Conservation (phyloP, 768 basidiomycete genomes). For the Trametes meyenii region DNA sequence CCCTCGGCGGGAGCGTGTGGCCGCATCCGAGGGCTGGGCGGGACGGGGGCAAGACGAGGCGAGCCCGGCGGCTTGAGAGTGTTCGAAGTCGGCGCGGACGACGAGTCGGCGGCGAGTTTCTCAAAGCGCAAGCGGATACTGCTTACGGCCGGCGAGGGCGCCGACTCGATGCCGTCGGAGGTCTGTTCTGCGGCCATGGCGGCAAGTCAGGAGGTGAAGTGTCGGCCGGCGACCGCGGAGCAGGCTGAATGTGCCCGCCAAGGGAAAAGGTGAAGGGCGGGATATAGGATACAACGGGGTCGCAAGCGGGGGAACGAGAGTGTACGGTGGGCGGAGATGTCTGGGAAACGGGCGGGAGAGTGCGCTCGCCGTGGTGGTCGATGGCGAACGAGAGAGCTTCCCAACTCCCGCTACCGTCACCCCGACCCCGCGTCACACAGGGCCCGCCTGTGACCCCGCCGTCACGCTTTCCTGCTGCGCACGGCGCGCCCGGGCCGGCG, state of each 20-base stretch:
- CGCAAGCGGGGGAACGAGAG: neutral
- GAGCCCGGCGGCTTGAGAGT: slow-evolving; percentile 17
- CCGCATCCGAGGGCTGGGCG: slow-evolving; percentile 36
- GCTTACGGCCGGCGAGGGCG: slow-evolving; percentile 63
- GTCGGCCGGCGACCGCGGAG: slow-evolving; percentile 19
- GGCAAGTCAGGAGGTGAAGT: slow-evolving; percentile 5
- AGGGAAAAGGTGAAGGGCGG: neutral
- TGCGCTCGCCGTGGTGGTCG: neutral
- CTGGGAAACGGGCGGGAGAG: neutral
- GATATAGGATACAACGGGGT: neutral
- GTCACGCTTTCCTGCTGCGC: slow-evolving; percentile 3
- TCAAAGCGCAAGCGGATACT: slow-evolving; percentile 74
- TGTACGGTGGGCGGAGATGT: neutral
- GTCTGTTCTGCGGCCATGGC: slow-evolving; percentile 24
- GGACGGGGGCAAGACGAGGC: slow-evolving; percentile 24
- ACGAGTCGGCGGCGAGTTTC: slow-evolving; percentile 54
- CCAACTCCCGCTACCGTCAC: neutral
- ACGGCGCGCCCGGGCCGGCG: neutral
- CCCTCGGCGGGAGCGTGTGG: slow-evolving; percentile 44
- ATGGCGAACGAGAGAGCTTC: slow-evolving; percentile 2
- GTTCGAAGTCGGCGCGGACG: slow-evolving; percentile 14
- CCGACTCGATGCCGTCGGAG: slow-evolving; percentile 50
- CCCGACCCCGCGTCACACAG: slow-evolving; percentile 7
- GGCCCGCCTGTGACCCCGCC: slow-evolving; percentile 2
- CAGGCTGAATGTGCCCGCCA: neutral